Evolutionary conservation across 2,329 filamentous ascomycete genomes (phyloP).

Genomic region (Leptographium lundbergii): DNA sequence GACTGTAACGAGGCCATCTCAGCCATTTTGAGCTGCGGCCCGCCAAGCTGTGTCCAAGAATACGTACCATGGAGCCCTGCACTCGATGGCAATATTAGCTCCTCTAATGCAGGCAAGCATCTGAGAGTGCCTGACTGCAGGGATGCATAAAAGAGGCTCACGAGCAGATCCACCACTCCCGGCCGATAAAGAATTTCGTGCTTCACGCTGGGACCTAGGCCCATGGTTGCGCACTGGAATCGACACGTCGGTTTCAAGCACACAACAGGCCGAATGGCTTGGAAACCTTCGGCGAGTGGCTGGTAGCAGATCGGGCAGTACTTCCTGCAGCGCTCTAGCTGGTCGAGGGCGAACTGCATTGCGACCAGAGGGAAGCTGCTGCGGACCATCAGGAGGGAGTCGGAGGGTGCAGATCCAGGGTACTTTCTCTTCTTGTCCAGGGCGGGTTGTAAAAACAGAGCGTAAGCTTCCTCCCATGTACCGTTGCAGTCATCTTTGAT

Average conservation of each 20-base stretch:
- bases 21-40: background rate
- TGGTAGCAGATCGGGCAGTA: conserved; percentile 81
- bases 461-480: conserved; percentile 57
- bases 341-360: conserved; percentile 66
- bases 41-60: background rate
- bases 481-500: conserved; percentile 39
- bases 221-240: conserved; percentile 80
- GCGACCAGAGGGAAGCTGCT: conserved; percentile 41
- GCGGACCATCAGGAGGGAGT: background rate
- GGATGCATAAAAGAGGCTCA: conserved; percentile 66
- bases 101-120: background rate
- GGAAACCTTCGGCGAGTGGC: conserved; percentile 49
- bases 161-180: conserved; percentile 69
- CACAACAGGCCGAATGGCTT: conserved; percentile 65
- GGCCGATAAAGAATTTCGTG: conserved; percentile 71
- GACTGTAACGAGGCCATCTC: background rate
- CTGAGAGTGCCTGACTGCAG: background rate
- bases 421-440: background rate
- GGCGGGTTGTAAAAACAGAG: conserved; percentile 5
- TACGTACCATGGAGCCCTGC: background rate
- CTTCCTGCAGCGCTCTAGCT: conserved; percentile 68
- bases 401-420: background rate
- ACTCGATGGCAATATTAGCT: background rate
- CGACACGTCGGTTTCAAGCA: conserved; percentile 65
- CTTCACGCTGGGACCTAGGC: conserved; percentile 74